Evolutionary conservation across 2,329 filamentous ascomycete species (phyloP), one percentile per base, ranked within the genome.

Genomic region (Arachnopeziza araneosa): DNA sequence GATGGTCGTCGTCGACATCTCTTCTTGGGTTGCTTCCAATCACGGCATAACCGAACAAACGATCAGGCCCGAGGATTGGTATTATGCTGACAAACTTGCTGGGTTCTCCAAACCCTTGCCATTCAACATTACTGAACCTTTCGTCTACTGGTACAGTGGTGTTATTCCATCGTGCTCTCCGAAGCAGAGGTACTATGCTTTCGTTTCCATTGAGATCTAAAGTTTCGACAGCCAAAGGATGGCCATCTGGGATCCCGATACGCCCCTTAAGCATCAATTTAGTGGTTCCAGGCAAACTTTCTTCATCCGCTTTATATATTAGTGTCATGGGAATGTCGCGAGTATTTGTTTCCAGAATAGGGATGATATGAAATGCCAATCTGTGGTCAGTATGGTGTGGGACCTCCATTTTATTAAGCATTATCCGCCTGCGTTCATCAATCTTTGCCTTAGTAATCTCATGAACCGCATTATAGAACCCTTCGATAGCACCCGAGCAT

Each of bases 291-390:
- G 63, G 56, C 10, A 54, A 2, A 14, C 56, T 58, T 17, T 69
- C 63, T 26, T 69, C 67, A 51, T 70, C 69, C 12, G 61, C 51
- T 49, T 66, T 65, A 32, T 69, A 71, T 2, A 71, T 36, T 2
- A 71, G 22, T 1, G 68, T 67, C 66, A 71, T 67, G 12, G 68
- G 60, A 12, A 71, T 66, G 36, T 71, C 69, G 12, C 59, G 50
- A 9, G 64, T 59, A 30, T 70, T 69, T 0, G 57, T 59, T 49
- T 66, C 55, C 14, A 71, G 59, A 26, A 60, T 52, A 14, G 64
- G 65, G 8, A 70, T 63, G 9, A 70, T 50, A 30, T 30, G 26
- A 30, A 5, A 30, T 30, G 26, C 26, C 26, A 30, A 5, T 30
- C 26, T 30, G 26, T 30, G 26, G 26, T 30, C 26, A 30, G 26